These are phyloP conservation scores for Talaromyces rugulosus DNA, from an alignment of 2,329 filamentous ascomycete genomes.

Conservation along the genomic window DNA sequence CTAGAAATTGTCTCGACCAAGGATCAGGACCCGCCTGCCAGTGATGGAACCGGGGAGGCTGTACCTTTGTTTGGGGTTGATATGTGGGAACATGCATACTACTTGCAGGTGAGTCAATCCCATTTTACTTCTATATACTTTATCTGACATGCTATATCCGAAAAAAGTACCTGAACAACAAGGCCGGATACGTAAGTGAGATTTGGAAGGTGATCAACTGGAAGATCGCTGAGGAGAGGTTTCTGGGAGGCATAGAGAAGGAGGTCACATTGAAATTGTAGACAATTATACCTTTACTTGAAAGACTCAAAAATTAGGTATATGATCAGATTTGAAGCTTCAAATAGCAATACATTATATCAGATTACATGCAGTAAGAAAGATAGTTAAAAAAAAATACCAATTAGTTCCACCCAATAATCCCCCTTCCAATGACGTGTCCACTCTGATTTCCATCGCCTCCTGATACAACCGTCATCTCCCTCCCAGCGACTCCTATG, in stretches of 20 bases:
- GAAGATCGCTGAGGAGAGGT: constrained; percentile 75
- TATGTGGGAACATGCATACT: constrained; percentile 95
- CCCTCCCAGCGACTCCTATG: constrained; percentile 30
- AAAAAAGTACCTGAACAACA: constrained; percentile 79
- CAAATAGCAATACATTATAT: background rate
- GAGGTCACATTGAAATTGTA: constrained; percentile 20
- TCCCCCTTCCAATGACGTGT: constrained; percentile 23
- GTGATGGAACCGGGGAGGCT: constrained; percentile 33
- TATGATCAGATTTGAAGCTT: background rate
- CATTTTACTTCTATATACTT: background rate
- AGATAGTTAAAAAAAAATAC: background rate
- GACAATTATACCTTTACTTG: background rate
- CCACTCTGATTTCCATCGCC: constrained; percentile 7
- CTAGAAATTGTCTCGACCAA: constrained; percentile 76
- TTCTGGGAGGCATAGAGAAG: constrained; percentile 24
- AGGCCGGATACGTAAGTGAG: constrained; percentile 84
- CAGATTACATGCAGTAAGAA: background rate
- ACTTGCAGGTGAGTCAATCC: constrained; percentile 59
- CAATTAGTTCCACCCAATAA: constrained; percentile 31
- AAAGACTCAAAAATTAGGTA: background rate
- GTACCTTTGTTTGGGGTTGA: constrained; percentile 77
- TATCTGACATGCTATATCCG: background rate
- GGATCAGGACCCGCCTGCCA: constrained; percentile 66
- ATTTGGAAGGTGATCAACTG: constrained; percentile 95
- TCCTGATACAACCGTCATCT: constrained; percentile 25